Evolutionary conservation across 2,329 filamentous ascomycete species (phyloP), one percentile per base, ranked within the genome.

Genomic region (Epichloe elymi): DNA sequence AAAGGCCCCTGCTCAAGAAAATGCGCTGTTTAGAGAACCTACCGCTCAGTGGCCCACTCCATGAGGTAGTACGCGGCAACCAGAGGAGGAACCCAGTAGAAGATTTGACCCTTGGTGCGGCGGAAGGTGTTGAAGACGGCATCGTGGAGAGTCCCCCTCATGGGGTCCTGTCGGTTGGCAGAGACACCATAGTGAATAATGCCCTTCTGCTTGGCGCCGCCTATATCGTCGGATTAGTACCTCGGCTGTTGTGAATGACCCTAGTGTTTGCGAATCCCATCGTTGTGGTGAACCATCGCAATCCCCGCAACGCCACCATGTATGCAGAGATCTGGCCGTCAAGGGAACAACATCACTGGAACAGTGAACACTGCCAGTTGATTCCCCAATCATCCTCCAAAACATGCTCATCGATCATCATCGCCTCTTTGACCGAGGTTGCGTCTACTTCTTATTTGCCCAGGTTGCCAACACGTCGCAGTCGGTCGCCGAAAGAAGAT

Each of bases 91-190:
- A 83, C 78, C 70, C 90, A 83, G 79, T 90, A 98, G 61, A 97
- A 82, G 60, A 95, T 82, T 77, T 97, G 93, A 61, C 78, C 70
- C 68, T 82, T 83, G 72, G 85, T 86, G 64, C 93, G 83, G 70
- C 93, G 84, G 79, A 86, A 94, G 62, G 82, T 84, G 80, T 98
- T 98, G 84, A 97, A 97, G 75, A 97, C 73, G 64, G 90, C 91
- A 59, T 84, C 86, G 70, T 91, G 74, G 58, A 78, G 70, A 54
- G 84, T 75, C 62, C 87, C 88, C 57, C 88, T 88, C 59, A 95
- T 78, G 57, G 89, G 86, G 64, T 86, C 83, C 75, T 95, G 91
- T 67, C 86, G 85, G 79, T 98, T 97, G 59, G 85, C 72, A 61
- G 87, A 84, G 60, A 98, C 67, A 59, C 83, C 78, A 73, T 94